Conservation (phyloP, 257 asterid genomes). For the Nicotiana sylvestris region DNA sequence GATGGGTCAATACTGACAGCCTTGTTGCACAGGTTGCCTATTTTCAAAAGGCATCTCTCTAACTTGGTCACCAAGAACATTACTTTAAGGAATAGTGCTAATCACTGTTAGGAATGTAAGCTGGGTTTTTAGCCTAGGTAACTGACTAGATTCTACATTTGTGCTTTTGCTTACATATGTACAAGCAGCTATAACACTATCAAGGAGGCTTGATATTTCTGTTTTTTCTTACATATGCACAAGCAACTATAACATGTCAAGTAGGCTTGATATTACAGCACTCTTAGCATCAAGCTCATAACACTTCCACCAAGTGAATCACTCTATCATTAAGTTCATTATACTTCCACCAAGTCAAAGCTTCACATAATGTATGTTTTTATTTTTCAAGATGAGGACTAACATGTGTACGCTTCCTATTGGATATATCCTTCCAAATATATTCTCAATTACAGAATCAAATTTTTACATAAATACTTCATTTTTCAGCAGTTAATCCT, state of each 20-base stretch:
- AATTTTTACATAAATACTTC: background rate
- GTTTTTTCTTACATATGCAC: background rate
- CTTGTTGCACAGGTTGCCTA: background rate
- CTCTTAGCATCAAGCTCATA: background rate
- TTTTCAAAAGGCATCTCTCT: background rate
- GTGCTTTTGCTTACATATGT: background rate
- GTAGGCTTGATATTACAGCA: background rate
- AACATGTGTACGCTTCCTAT: background rate
- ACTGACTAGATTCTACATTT: background rate
- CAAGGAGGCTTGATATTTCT: background rate
- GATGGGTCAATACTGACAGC: background rate
- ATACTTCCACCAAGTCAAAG: background rate
- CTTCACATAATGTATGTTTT: background rate
- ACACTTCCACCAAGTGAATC: too few species aligned
- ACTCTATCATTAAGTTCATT: background rate
- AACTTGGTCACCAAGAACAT: background rate
- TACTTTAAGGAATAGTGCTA: background rate
- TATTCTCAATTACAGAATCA: background rate
- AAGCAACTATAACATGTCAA: background rate
- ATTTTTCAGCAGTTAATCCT: background rate
- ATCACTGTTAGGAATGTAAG: background rate
- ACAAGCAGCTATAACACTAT: background rate
- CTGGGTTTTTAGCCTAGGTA: background rate
- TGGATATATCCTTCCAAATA: background rate
- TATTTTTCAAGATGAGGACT: conserved; percentile 4